phyloP scores from a whole-genome alignment of 2,329 filamentous ascomycete species.

The Stenocarpella maydis region DNA sequence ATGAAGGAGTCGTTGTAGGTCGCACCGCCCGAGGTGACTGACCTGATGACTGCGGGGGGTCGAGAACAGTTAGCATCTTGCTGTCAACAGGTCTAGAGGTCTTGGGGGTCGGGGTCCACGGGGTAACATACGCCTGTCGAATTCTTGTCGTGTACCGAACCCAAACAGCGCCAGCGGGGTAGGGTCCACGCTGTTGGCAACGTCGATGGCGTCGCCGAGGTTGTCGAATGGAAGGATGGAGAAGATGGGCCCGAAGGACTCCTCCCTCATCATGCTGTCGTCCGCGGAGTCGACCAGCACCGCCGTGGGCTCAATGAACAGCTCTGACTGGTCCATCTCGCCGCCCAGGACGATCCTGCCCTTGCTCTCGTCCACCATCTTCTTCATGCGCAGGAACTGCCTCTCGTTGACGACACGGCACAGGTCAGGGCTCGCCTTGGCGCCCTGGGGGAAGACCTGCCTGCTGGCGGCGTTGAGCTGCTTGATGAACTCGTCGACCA shows the following conservation, averaged over 20 bases:
- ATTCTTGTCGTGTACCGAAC: slow-evolving; percentile 84
- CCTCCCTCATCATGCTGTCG: slow-evolving; percentile 81
- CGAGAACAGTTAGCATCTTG: slow-evolving; percentile 22
- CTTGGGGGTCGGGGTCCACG: background rate
- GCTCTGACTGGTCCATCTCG: slow-evolving; percentile 77
- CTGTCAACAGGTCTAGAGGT: background rate
- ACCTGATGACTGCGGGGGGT: slow-evolving; percentile 61
- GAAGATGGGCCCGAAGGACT: slow-evolving; percentile 94
- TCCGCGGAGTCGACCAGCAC: slow-evolving; percentile 79
- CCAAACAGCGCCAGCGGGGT: slow-evolving; percentile 86
- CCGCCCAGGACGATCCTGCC: slow-evolving; percentile 91
- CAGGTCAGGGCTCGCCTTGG: slow-evolving; percentile 80
- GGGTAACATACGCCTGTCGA: slow-evolving; percentile 68
- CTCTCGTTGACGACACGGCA: slow-evolving; percentile 80
- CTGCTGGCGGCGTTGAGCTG: slow-evolving; percentile 76
- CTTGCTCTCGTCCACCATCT: slow-evolving; percentile 83
- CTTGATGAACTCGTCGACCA: slow-evolving; percentile 75
- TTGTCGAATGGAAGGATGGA: slow-evolving; percentile 80
- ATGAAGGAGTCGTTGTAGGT: slow-evolving; percentile 64
- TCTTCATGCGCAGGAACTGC: slow-evolving; percentile 85
- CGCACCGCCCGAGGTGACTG: slow-evolving; percentile 73
- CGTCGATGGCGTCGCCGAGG: slow-evolving; percentile 84
- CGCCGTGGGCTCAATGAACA: slow-evolving; percentile 92
- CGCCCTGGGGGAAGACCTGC: slow-evolving; percentile 85
- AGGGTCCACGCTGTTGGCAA: slow-evolving; percentile 81